A percentile compares a stretch with the other conserved stretches of the same genome.
Conservation (phyloP, 23 red algal genomes). For the Gracilaria caudata region DNA sequence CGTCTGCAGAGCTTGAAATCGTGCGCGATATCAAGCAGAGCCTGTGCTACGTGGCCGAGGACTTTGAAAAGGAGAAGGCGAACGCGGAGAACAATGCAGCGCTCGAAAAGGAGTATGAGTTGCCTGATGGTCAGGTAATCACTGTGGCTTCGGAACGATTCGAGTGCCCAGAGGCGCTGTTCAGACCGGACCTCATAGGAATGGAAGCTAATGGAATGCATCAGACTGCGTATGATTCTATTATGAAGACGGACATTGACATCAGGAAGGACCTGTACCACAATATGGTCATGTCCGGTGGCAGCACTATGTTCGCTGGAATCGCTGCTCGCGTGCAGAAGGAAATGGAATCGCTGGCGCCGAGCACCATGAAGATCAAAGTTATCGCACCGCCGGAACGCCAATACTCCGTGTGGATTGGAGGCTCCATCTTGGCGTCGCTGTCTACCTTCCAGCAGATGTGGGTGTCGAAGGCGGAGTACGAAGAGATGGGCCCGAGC, state of each 20-base stretch:
- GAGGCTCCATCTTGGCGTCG: conserved; percentile 89
- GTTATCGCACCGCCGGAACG: conserved; percentile 94
- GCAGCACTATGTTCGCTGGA: conserved; percentile 93
- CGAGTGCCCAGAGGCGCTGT: conserved; percentile 96
- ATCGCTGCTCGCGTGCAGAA: conserved; percentile 87
- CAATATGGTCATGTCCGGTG: conserved; percentile 95
- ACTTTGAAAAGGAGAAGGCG: conserved; percentile 92
- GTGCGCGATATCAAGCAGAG: conserved; percentile 99
- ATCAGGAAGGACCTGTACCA: conserved; percentile 99
- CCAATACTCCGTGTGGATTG: conserved; percentile 98
- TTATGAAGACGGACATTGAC: conserved; percentile 99
- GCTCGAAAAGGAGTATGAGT: conserved; percentile 98
- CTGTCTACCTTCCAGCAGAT: conserved; percentile 98
- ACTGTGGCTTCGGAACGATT: conserved; percentile 93
- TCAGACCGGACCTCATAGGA: conserved; percentile 95
- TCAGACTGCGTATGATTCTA: conserved; percentile 82
- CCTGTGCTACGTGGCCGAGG: conserved; percentile 92
- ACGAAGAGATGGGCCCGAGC: conserved; percentile 96
- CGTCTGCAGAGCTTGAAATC: conserved; percentile 98
- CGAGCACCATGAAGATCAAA: conserved; percentile 93
- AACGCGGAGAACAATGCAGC: conserved; percentile 65
- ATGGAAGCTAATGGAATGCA: conserved; percentile 91
- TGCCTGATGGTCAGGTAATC: conserved; percentile 99
- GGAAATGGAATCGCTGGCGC: conserved; percentile 83
- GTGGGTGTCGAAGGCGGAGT: conserved; percentile 95